Percentiles rank a stretch among this genome's conserved stretches.
Conservation (phyloP, 1,284 basidiomycete genomes). For the Heliocybe sulcata region DNA sequence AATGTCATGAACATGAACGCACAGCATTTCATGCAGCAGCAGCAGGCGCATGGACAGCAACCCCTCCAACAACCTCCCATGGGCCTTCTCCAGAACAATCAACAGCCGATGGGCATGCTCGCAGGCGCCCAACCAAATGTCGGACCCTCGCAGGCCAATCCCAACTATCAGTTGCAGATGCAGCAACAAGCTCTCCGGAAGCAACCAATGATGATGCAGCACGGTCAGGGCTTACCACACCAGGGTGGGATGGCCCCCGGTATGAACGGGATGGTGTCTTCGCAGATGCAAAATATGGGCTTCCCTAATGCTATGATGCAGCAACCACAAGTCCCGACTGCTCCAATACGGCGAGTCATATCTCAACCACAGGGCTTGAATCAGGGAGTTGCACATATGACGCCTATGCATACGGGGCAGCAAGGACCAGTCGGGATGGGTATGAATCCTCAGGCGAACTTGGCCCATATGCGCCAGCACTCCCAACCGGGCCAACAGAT, state of each 20-base stretch:
- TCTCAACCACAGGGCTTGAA: conserved; percentile 42
- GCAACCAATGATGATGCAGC: conserved; percentile 23
- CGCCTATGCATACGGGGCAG: conserved; percentile 30
- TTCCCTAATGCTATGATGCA: conserved; percentile 32
- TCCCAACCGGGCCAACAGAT: conserved; percentile 5
- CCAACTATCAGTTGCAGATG: conserved; percentile 12
- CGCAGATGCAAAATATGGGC: conserved; percentile 27
- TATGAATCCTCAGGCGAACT: conserved; percentile 31
- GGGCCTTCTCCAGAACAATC: conserved; percentile 29
- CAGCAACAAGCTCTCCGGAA: conserved; percentile 18
- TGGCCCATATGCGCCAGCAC: conserved; percentile 13
- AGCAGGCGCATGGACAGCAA: conserved; percentile 20
- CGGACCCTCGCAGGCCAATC: conserved; percentile 7
- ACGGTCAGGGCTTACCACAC: conserved; percentile 29
- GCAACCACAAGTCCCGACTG: conserved; percentile 11
- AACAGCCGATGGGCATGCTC: conserved; percentile 33
- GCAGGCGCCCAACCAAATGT: conserved; percentile 15
- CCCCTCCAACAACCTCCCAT: conserved; percentile 20
- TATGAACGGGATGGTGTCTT: conserved; percentile 29
- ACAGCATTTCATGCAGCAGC: conserved; percentile 30
- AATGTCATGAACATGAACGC: conserved; percentile 30
- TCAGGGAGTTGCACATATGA: conserved; percentile 22
- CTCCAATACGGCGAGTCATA: conserved; percentile 35
- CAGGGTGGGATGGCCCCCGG: background rate
- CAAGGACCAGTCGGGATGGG: conserved; percentile 6